Evolutionary conservation across 495 filamentous ascomycete genomes (phyloP).

Genomic region (Aspergillus olivimuriae): DNA sequence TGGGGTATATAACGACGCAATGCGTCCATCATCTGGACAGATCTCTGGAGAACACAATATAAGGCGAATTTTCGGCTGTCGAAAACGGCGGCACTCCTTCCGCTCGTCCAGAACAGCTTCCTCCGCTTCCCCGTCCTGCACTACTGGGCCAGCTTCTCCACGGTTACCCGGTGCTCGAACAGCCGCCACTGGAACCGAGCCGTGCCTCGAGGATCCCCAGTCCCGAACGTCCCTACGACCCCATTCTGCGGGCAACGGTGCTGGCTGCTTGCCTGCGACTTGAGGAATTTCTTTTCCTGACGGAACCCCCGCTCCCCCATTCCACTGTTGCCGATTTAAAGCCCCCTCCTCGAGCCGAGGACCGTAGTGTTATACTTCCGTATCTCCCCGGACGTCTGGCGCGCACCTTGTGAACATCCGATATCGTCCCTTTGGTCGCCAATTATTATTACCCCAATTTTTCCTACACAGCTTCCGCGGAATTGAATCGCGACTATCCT

Average conservation of each 20-base stretch:
- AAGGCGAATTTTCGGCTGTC: slow-evolving; percentile 1
- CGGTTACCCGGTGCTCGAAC: slow-evolving; percentile 20
- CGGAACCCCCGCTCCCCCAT: not conserved
- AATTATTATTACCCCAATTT: not conserved
- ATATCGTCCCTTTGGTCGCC: slow-evolving; percentile 11
- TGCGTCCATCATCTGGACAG: too few relatives aligned
- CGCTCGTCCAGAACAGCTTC: slow-evolving; percentile 42
- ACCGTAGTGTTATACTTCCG: slow-evolving; percentile 21
- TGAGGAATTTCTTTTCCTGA: not conserved
- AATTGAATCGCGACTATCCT: too few relatives aligned
- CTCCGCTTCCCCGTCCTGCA: slow-evolving; percentile 41
- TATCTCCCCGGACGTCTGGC: slow-evolving; percentile 17
- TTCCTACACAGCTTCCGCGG: slow-evolving; percentile 1
- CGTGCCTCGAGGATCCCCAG: slow-evolving; percentile 15
- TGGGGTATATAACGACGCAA: too few relatives aligned
- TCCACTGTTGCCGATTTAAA: slow-evolving; percentile 10
- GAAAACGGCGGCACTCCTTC: slow-evolving; percentile 21
- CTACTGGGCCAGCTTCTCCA: slow-evolving; percentile 23
- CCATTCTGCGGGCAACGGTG: not conserved
- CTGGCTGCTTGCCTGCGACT: not conserved
- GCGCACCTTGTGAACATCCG: slow-evolving; percentile 14
- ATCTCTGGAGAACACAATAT: too few relatives aligned
- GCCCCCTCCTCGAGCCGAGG: slow-evolving; percentile 15
- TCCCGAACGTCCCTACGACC: too few relatives aligned
- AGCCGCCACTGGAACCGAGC: slow-evolving; percentile 27